Evolutionary conservation across 805 yeast species (phyloP), one percentile per base, ranked within the genome.

Genomic region (Torulaspora microellipsoides): DNA sequence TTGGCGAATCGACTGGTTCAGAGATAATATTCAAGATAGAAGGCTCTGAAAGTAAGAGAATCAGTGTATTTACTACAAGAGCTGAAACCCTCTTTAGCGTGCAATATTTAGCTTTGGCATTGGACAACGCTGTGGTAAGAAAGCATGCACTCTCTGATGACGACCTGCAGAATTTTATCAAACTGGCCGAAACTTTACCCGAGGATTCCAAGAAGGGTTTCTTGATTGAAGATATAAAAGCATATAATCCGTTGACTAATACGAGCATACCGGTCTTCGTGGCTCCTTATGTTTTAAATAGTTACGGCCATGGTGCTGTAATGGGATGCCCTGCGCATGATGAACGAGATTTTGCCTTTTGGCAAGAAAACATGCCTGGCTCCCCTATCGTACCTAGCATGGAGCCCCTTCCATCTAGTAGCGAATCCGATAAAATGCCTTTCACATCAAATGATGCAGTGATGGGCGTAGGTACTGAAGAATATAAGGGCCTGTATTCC

Each of bases 271-370:
- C 97, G 0, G 79, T 91, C 0, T 93, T 77, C 67, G 90, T 76
- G 2, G 96, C 98, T 0, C 95, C 96, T 0, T 93, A 90, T 62
- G 98, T 91, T 0, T 60, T 91, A 29, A 80, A 85, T 3, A 68
- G 76, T 3, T 91, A 91, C 59, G 97, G 97, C 0, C 79, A 79
- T 44, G 96, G 96, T 31, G 95, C 96, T 0, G 98, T 91, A 0
- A 91, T 93, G 98, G 99, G 99, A 1, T 87, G 95, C 55, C 99
- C 99, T 2, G 96, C 85, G 0, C 97, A 90, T 62, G 98, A 93
- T 63, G 69, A 71, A 35, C 74, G 98, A 48, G 99, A 93, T 58
- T 78, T 60, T 54, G 85, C 73, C 7, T 91, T 93, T 59, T 91
- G 97, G 96, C 54, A 59, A 3, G 57, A 67, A 34, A 85, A 85